Conservation (phyloP, 1,139 yeast species). For the Eremothecium coryli region DNA sequence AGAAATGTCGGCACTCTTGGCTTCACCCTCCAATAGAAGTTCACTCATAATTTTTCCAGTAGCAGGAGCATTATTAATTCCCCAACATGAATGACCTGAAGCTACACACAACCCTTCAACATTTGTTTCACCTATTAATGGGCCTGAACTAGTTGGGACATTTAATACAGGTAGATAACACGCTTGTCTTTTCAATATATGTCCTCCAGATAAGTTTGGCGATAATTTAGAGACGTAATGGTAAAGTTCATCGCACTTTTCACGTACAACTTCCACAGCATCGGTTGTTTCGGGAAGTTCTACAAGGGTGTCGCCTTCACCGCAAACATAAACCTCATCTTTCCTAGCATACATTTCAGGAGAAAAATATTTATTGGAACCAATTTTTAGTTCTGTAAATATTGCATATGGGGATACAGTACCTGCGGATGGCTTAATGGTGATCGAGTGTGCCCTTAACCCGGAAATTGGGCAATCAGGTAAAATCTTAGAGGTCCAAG, state of each 20-base stretch:
- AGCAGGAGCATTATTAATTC: conserved; percentile 94
- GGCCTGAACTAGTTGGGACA: conserved; percentile 87
- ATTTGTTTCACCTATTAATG: conserved; percentile 87
- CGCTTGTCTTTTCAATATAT: conserved; percentile 78
- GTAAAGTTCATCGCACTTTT: conserved; percentile 82
- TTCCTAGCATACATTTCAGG: conserved; percentile 94
- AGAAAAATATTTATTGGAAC: conserved; percentile 56
- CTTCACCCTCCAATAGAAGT: conserved; percentile 74
- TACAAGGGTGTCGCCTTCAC: conserved; percentile 88
- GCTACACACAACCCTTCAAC: conserved; percentile 71
- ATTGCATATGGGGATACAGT: conserved; percentile 87
- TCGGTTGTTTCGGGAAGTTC: conserved; percentile 92
- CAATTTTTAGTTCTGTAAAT: conserved; percentile 77
- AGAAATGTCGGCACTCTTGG: conserved; percentile 65
- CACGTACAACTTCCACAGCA: conserved; percentile 80
- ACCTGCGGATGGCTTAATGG: conserved; percentile 68
- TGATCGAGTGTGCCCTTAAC: conserved; percentile 87
- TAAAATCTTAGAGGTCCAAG: conserved; percentile 87
- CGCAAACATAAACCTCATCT: conserved; percentile 95
- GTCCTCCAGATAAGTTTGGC: conserved; percentile 63
- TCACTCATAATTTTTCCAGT: conserved; percentile 92
- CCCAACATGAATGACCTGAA: conserved; percentile 97
- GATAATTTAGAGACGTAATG: conserved; percentile 73
- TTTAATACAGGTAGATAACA: conserved; percentile 92
- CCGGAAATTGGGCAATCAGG: conserved; percentile 93